A percentile compares a stretch with the other conserved stretches of the same genome.
Evolutionary conservation across 2,329 filamentous ascomycete genomes (phyloP).

Genomic region (Calonectria ilicicola): DNA sequence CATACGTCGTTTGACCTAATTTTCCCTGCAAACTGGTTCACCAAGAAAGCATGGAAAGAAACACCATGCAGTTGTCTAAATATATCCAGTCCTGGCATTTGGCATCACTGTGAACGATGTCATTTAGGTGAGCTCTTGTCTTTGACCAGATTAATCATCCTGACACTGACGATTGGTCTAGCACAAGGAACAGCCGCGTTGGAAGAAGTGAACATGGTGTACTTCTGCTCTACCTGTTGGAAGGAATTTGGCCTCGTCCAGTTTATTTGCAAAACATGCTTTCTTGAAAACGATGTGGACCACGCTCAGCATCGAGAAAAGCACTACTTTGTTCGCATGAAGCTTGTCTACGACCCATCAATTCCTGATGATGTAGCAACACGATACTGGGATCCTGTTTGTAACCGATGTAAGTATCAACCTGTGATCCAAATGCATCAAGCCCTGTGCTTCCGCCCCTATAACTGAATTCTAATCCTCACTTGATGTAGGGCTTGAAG

Average conservation of each 20-base stretch:
- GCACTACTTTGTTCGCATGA: neutral
- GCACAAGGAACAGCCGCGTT: neutral
- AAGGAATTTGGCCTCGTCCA: neutral
- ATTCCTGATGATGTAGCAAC: neutral
- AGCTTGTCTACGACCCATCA: neutral
- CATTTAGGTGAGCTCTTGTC: neutral
- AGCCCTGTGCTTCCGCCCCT: neutral
- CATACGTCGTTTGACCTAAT: neutral
- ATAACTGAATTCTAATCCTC: neutral
- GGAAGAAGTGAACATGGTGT: neutral
- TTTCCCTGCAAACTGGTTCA: neutral
- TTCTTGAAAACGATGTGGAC: neutral
- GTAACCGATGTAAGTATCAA: neutral
- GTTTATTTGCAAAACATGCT: neutral
- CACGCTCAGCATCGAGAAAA: neutral
- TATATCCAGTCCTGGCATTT: neutral
- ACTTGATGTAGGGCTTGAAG: neutral
- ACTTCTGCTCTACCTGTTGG: neutral
- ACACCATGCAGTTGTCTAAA: neutral
- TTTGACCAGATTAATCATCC: too few species aligned
- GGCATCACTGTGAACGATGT: neutral
- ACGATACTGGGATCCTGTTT: neutral
- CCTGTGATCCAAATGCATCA: neutral
- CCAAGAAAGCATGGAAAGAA: neutral
- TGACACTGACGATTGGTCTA: neutral